Percentiles rank a stretch among this genome's conserved stretches.
Evolutionary conservation across 148 eudicot species (phyloP).

Genomic region (Chenopodium album): DNA sequence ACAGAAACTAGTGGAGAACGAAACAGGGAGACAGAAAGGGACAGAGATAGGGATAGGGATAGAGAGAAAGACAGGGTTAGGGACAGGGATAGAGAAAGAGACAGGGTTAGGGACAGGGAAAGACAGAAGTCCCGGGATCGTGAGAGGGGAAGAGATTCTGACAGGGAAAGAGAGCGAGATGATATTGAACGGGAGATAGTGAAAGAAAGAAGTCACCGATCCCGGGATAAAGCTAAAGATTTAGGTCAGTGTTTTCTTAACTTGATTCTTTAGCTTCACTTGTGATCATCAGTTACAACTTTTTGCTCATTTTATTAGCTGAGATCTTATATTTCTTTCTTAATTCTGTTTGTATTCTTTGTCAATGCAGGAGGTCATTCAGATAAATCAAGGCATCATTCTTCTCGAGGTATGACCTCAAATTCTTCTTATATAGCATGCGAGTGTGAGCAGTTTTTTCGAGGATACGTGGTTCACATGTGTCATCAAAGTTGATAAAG

Average conservation of each 20-base stretch:
- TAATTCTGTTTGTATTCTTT: conserved; percentile 14
- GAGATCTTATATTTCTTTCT: background rate
- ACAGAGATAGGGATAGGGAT: conserved; percentile 44
- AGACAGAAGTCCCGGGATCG: conserved; percentile 53
- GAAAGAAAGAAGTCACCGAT: conserved; percentile 64
- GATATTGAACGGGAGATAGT: conserved; percentile 63
- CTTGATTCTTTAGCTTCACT: background rate
- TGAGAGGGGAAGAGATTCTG: conserved; percentile 81
- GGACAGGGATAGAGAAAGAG: conserved; percentile 35
- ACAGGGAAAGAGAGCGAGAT: conserved; percentile 71
- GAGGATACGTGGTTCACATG: background rate
- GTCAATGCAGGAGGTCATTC: conserved; percentile 52
- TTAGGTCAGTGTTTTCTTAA: conserved; percentile 40
- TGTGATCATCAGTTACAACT: background rate
- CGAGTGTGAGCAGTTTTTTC: too few species aligned
- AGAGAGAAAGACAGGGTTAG: conserved; percentile 30
- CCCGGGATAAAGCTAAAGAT: conserved; percentile 68
- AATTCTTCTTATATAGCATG: background rate
- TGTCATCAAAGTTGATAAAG: background rate
- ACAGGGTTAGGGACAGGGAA: conserved; percentile 42
- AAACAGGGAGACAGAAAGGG: conserved; percentile 55
- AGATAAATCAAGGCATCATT: conserved; percentile 68
- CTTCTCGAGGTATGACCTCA: conserved; percentile 65
- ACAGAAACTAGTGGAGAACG: conserved; percentile 58
- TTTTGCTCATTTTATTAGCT: background rate